These are phyloP conservation scores for Cyclotella kingstonii DNA, from an alignment of 108 stramenopile species.

Conservation along the genomic window DNA sequence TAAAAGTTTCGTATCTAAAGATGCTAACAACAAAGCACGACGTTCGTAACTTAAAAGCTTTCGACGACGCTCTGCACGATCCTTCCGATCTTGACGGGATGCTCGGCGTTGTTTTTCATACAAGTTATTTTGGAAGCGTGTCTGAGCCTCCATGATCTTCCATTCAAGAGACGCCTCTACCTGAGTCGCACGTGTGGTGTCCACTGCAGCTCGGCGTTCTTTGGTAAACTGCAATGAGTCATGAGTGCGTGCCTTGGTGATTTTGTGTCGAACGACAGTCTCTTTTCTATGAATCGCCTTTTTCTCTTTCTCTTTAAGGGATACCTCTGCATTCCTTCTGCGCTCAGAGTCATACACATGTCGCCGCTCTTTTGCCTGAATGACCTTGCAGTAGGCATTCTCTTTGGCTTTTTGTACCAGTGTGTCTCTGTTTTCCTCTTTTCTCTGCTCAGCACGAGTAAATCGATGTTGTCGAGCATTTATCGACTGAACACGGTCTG, in stretches of 20 bases:
- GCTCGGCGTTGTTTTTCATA: conserved; percentile 27
- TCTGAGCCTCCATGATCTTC: conserved; percentile 3
- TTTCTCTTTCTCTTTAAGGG: conserved; percentile 4
- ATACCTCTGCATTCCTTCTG: neutral
- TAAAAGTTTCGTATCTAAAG: conserved; percentile 31
- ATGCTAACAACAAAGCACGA: conserved; percentile 10
- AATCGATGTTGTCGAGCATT: neutral
- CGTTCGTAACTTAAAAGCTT: conserved; percentile 21
- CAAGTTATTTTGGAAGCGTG: conserved; percentile 7
- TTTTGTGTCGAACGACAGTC: conserved; percentile 5
- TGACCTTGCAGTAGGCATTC: neutral
- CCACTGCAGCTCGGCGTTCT: conserved; percentile 17
- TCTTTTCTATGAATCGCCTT: conserved; percentile 21
- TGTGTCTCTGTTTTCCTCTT: neutral
- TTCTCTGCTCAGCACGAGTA: neutral
- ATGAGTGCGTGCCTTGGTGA: conserved; percentile 15
- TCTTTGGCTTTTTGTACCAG: conserved; percentile 3
- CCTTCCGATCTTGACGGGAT: conserved; percentile 22
- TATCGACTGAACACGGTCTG: neutral
- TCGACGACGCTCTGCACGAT: conserved; percentile 26
- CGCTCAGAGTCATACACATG: neutral
- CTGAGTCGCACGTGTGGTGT: conserved; percentile 1
- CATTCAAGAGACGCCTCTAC: conserved; percentile 7
- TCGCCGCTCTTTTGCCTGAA: conserved; percentile 6
- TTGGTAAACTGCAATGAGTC: conserved; percentile 20